phyloP scores from a whole-genome alignment of 441 rosid species.

The Erodium moschatum region DNA sequence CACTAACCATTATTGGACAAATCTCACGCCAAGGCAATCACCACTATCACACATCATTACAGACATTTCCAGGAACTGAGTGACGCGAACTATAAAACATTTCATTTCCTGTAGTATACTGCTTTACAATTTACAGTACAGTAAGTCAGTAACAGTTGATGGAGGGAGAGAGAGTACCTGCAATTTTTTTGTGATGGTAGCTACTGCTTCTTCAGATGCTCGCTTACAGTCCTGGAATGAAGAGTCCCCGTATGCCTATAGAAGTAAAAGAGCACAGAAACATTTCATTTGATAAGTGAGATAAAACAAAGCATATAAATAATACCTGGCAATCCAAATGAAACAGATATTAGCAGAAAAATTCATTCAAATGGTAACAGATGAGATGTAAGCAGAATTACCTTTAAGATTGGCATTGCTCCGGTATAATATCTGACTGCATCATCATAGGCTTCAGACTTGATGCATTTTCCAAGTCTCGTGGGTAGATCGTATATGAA shows the following conservation, averaged over 20 bases:
- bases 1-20: neutral
- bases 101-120: neutral
- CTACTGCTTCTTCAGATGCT: constrained; percentile 91
- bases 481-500: constrained; percentile 96
- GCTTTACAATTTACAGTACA: neutral
- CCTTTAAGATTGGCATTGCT: constrained; percentile 97
- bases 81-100: neutral
- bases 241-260: constrained; percentile 84
- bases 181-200: constrained; percentile 55
- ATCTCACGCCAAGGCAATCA: neutral
- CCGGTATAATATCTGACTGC: constrained; percentile 92
- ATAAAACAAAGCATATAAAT: constrained; percentile 8
- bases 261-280: constrained; percentile 11
- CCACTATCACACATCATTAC: neutral
- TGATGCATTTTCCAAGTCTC: constrained; percentile 83
- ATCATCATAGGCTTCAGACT: constrained; percentile 83
- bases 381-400: constrained; percentile 15
- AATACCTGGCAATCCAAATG: constrained; percentile 2
- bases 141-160: neutral
- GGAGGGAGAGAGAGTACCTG: constrained; percentile 39
- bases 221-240: constrained; percentile 88
- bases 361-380: neutral
- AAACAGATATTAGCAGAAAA: constrained; percentile 11
- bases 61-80: neutral
- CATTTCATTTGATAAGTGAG: constrained; percentile 11